phyloP scores from a whole-genome alignment of 2,329 filamentous ascomycete genomes.

The Cercospora sesami region DNA sequence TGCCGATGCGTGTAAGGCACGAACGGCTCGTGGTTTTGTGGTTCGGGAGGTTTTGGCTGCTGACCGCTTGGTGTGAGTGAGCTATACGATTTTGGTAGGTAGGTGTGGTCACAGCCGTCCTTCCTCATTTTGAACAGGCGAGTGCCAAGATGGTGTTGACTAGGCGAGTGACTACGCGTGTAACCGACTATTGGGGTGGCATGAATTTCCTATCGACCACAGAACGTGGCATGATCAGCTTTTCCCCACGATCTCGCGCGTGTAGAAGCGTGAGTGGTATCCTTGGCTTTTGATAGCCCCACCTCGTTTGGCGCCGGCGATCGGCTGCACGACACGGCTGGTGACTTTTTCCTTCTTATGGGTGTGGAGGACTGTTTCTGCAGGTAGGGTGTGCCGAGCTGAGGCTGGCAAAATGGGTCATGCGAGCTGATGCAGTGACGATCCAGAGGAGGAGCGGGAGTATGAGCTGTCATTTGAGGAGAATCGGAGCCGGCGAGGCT shows the following conservation, averaged over 20 bases:
- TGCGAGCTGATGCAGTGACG: constrained; percentile 12
- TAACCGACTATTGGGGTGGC: not conserved
- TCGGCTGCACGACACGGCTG: constrained; percentile 5
- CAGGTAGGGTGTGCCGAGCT: not conserved
- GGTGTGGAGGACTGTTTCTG: not conserved
- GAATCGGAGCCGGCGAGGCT: constrained; percentile 5
- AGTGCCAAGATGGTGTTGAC: not conserved
- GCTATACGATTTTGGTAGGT: not conserved
- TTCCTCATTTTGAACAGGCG: not conserved
- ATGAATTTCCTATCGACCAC: not conserved
- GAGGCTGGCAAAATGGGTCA: constrained; percentile 1
- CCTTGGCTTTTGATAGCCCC: constrained; percentile 3
- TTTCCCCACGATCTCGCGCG: constrained; percentile 7
- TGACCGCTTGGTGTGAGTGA: constrained; percentile 1
- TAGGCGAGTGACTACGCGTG: not conserved
- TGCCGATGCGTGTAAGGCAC: not conserved
- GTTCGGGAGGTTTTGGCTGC: not conserved
- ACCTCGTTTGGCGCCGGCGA: constrained; percentile 3
- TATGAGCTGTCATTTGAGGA: constrained; percentile 14
- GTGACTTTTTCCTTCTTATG: not conserved
- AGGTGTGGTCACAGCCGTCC: constrained; percentile 6
- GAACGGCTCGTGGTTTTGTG: not conserved
- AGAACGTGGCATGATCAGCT: not conserved
- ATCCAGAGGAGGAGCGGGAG: constrained; percentile 2
- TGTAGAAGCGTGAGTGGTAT: constrained; percentile 5